Conservation (phyloP, 805 yeast genomes). For the Brettanomyces bruxellensis region DNA sequence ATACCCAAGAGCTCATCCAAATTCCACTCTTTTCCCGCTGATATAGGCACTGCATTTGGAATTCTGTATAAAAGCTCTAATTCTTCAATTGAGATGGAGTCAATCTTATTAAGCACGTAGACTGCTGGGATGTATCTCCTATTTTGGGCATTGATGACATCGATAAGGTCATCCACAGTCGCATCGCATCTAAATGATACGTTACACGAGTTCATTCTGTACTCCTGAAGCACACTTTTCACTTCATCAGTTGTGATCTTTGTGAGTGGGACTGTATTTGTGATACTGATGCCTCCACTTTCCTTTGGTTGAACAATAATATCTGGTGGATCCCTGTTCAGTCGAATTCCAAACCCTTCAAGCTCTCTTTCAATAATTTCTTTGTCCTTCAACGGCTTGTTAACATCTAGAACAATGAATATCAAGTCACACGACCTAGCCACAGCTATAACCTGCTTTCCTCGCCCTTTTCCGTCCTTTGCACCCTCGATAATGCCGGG, state of each 20-base stretch:
- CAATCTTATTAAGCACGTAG: constrained; percentile 92
- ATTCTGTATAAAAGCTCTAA: constrained; percentile 82
- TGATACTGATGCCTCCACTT: constrained; percentile 90
- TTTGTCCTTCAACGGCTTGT: constrained; percentile 91
- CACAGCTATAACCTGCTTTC: constrained; percentile 96
- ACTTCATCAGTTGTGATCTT: constrained; percentile 89
- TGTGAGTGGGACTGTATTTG: constrained; percentile 88
- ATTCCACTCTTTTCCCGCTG: constrained; percentile 95
- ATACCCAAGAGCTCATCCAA: constrained; percentile 86
- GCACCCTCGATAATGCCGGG: constrained; percentile 92
- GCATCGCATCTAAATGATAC: constrained; percentile 97
- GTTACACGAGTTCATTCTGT: constrained; percentile 91
- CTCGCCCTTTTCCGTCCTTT: constrained; percentile 86
- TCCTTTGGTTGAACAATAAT: constrained; percentile 88
- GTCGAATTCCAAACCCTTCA: constrained; percentile 95
- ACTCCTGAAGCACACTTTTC: constrained; percentile 92
- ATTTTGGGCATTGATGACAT: constrained; percentile 80
- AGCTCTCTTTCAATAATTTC: constrained; percentile 88
- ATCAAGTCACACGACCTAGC: constrained; percentile 95
- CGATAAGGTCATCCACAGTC: constrained; percentile 92
- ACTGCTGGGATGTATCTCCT: constrained; percentile 94
- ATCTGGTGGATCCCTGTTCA: constrained; percentile 89
- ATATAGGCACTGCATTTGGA: constrained; percentile 95
- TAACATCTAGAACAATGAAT: constrained; percentile 90
- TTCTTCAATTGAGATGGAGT: constrained; percentile 89